Conservation (phyloP, 345 rosid species). For the Linum lewisii region DNA sequence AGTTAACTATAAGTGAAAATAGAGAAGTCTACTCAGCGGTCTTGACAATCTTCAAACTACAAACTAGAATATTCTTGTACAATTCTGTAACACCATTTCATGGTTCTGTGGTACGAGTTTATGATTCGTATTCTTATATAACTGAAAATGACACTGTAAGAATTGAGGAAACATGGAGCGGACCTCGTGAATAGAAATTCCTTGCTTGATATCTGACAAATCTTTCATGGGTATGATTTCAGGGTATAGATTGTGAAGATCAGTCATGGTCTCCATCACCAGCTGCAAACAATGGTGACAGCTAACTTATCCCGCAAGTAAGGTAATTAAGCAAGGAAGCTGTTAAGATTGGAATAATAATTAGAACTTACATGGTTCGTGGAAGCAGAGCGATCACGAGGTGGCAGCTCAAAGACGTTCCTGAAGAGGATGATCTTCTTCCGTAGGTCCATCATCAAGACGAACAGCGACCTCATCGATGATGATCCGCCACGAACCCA, state of each 20-base stretch:
- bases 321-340: neutral
- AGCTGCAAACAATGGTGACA: constrained; percentile 31
- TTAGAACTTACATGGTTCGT: constrained; percentile 34
- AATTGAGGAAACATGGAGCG: too few species aligned
- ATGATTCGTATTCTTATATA: too few species aligned
- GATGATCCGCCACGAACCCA: constrained; percentile 23
- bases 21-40: too few species aligned
- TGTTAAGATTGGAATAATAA: neutral
- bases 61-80: neutral
- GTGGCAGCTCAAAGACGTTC: constrained; percentile 57
- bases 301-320: neutral
- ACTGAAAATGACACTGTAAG: too few species aligned
- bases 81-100: too few species aligned
- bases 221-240: constrained; percentile 37
- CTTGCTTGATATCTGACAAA: constrained; percentile 29
- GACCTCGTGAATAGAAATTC: constrained; percentile 46
- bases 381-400: constrained; percentile 36
- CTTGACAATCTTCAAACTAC: neutral
- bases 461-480: constrained; percentile 20
- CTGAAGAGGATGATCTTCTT: constrained; percentile 55
- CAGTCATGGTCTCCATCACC: constrained; percentile 49
- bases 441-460: constrained; percentile 54
- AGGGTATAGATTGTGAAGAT: constrained; percentile 55
- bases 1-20: too few species aligned
- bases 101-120: too few species aligned